These are phyloP conservation scores for Sphaerulina populicola DNA, from an alignment of 2,329 filamentous ascomycete species.

Conservation along the genomic window DNA sequence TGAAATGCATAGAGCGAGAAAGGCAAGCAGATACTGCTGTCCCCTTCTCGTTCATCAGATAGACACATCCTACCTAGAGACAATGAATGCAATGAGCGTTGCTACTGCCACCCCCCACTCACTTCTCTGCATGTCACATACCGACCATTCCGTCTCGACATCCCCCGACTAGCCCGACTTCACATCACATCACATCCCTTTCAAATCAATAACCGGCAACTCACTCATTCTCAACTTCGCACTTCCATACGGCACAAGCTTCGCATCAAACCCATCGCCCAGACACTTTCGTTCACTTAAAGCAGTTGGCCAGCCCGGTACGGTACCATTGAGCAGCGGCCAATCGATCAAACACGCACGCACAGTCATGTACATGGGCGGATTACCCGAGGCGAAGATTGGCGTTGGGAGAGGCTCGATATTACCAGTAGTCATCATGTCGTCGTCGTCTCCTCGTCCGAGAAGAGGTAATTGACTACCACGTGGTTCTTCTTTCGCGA, in stretches of 20 bases:
- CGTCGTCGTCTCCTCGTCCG: neutral
- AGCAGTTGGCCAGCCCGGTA: constrained; percentile 28
- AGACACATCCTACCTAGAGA: no score
- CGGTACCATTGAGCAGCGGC: constrained; percentile 25
- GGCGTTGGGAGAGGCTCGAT: constrained; percentile 25
- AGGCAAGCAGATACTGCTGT: no score
- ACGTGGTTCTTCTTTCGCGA: no score
- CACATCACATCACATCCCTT: neutral
- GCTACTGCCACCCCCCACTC: no score
- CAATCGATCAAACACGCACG: constrained; percentile 33
- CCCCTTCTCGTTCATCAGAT: no score
- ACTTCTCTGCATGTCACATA: no score
- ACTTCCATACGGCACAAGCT: constrained; percentile 33
- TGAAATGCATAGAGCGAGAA: no score
- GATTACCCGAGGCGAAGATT: constrained; percentile 29
- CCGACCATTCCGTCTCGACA: no score
- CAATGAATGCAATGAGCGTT: no score
- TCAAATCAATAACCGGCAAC: constrained; percentile 26
- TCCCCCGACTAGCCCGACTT: neutral
- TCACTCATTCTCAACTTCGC: constrained; percentile 35
- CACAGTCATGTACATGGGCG: constrained; percentile 30
- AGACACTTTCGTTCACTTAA: constrained; percentile 23
- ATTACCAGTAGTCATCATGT: neutral
- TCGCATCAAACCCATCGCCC: constrained; percentile 21
- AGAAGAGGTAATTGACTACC: no score